Evolutionary conservation across 805 yeast species (phyloP), one percentile per base, ranked within the genome.

Genomic region (Candida chilensis): DNA sequence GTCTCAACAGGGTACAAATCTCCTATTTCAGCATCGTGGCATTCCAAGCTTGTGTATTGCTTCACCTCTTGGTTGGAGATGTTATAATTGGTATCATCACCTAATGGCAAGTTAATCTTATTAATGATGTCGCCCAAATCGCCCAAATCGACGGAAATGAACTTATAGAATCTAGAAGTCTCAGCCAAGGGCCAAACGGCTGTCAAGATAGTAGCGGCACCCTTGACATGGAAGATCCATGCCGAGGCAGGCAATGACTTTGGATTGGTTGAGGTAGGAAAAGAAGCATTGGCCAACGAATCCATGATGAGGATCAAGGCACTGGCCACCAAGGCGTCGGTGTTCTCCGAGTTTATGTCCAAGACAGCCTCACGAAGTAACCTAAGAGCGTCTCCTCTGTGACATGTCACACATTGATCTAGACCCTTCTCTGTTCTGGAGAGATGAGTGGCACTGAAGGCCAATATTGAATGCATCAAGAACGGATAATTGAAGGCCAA

Each of bases 191-290:
- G 96, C 87, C 96, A 86, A n/a, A 88, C 95, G 1, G 96, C 95
- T 2, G 95, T 83, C 30, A 90, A 63, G 32, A 90, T 90, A 0
- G 96, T 88, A 5, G 96, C 96, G 0, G 96, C 95, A 19, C 96
- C 97, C 43, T 92, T 83, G 9, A 90, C 96, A 47, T 90, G 96
- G 62, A 85, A 92, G 33, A 90, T 78, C 97, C 97, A 90, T 0
- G 96, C 95, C 3, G 92, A 78, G 2, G 96, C 88, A 1, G 96
- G 94, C 34, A 87, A 54, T 3, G 87, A 78, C 39, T 70, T 72
- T 5, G 50, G 48, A 3, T 63, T 56, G 3, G 64, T 57, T 20
- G 57, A 54, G 27, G 54, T 48, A 27, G 74, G 94, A 28, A 71
- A 59, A 3, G 78, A 73, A 0, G 96, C 96, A 53, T 88, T 88